Evolutionary conservation across 2,329 filamentous ascomycete species (phyloP), one percentile per base, ranked within the genome.

Genomic region (Xylariaceae sp.): DNA sequence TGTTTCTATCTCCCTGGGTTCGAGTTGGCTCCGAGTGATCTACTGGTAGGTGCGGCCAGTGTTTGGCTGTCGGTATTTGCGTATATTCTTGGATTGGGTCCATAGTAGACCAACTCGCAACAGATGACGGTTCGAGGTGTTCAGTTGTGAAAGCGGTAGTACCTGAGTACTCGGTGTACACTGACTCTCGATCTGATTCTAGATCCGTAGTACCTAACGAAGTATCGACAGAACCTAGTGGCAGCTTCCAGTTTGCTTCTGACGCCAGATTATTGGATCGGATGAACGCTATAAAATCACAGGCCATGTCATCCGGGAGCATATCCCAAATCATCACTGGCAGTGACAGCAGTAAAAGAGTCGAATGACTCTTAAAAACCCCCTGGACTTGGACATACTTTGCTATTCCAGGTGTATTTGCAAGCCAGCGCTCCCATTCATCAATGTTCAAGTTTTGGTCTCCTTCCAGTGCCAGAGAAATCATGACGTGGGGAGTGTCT

Each of bases 351-450:
- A 83, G 63, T 6, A 83, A 69, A 39, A 83, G 64, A 0, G 77
- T 83, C 0, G 80, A 83, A 57, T 82, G 78, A 44, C 80, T 83
- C 58, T 80, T 81, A 63, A 82, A 83, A 1, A 82, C 73, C 9
- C 78, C 80, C 57, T 83, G 79, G 6, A 83, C 74, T 58, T 81
- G 81, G 62, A 81, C 78, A 54, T 81, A 78, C 56, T 78, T 82
- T 39, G 79, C 79, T 48, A 83, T 67, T 2, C 77, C 75, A 0
- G 80, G 80, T 52, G 82, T 81, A 15, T 70, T 72, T 27, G 70
- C 65, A 3, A 83, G 69, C 79, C 80, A 83, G 47, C 75, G 71
- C 58, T 82, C 74, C 78, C 80, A 83, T 5, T 77, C 77, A 48
- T 77, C 74, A n/a, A 83, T 66, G 42, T 82, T 79, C 1, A 82